These are phyloP conservation scores for Rubia tinctorum DNA, from an alignment of 305 asterid species.

Conservation along the genomic window DNA sequence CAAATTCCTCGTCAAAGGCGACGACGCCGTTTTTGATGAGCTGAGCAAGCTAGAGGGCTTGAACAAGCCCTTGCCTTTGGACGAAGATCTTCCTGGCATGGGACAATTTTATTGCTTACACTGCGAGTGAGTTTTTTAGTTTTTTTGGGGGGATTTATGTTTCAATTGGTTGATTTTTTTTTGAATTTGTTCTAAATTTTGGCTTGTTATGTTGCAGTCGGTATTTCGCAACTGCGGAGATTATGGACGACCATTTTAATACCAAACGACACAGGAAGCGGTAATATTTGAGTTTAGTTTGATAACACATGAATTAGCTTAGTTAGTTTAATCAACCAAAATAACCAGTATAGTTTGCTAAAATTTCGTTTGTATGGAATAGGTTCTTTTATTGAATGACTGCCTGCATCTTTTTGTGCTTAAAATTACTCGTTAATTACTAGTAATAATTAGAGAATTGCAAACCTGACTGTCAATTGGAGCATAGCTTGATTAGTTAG, in stretches of 20 bases:
- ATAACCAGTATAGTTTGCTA: neutral
- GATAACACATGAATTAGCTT: neutral
- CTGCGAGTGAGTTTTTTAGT: conserved; percentile 66
- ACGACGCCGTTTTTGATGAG: conserved; percentile 81
- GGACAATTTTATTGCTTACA: conserved; percentile 84
- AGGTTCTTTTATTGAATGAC: neutral
- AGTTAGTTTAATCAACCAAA: neutral
- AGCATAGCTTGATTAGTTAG: neutral
- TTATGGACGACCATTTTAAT: conserved; percentile 87
- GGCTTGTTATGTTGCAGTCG: conserved; percentile 40
- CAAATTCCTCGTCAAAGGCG: conserved; percentile 65
- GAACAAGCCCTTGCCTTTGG: conserved; percentile 50
- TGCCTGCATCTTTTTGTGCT: neutral
- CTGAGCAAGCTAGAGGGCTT: conserved; percentile 48
- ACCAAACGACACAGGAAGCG: conserved; percentile 74
- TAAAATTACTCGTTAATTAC: neutral
- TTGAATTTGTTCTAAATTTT: neutral
- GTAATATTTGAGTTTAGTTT: conserved; percentile 28
- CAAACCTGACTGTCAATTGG: neutral
- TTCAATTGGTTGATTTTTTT: neutral
- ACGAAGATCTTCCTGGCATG: conserved; percentile 96
- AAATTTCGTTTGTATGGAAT: neutral
- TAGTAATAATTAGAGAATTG: neutral
- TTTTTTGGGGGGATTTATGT: neutral
- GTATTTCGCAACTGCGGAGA: conserved; percentile 56